Conservation (phyloP, 202 grass and related monocot species). For the Schoenoplectus triqueter region DNA sequence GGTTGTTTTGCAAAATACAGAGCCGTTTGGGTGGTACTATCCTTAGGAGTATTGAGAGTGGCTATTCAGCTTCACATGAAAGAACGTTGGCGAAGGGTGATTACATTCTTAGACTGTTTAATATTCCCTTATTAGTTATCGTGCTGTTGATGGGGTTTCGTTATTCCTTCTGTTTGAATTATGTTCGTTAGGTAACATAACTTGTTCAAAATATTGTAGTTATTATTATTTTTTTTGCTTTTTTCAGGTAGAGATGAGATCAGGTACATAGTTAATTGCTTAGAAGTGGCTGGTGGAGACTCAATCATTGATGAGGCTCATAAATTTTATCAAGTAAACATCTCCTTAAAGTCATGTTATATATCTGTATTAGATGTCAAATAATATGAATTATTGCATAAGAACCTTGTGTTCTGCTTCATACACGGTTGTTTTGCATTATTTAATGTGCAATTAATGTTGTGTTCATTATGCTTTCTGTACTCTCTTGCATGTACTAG, state of each 20-base stretch:
- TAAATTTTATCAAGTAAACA: conserved; percentile 67
- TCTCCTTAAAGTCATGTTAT: conserved; percentile 35
- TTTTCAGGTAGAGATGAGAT: conserved; percentile 76
- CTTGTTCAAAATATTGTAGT: conserved; percentile 6
- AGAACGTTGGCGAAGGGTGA: conserved; percentile 79
- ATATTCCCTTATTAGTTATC: background rate
- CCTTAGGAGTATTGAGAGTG: conserved; percentile 63
- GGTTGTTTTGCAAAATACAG: conserved; percentile 49
- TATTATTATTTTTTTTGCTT: conserved; percentile 38
- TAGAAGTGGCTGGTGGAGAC: conserved; percentile 77
- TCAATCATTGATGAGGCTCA: conserved; percentile 63
- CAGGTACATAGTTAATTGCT: conserved; percentile 62
- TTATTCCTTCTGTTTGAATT: conserved; percentile 8
- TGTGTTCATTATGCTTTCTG: background rate
- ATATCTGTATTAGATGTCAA: background rate
- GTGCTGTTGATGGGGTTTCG: background rate
- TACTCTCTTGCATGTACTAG: background rate
- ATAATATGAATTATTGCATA: background rate
- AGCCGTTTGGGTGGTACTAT: conserved; percentile 61
- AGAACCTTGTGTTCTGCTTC: conserved; percentile 5
- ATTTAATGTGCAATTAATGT: conserved; percentile 5
- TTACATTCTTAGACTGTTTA: conserved; percentile 11
- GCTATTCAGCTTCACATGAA: conserved; percentile 77
- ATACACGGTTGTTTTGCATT: background rate
- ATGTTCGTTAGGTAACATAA: background rate